A percentile compares a stretch with the other conserved stretches of the same genome.
phyloP scores from a whole-genome alignment of 2,329 filamentous ascomycete genomes.

The Sarocladium oryzae region DNA sequence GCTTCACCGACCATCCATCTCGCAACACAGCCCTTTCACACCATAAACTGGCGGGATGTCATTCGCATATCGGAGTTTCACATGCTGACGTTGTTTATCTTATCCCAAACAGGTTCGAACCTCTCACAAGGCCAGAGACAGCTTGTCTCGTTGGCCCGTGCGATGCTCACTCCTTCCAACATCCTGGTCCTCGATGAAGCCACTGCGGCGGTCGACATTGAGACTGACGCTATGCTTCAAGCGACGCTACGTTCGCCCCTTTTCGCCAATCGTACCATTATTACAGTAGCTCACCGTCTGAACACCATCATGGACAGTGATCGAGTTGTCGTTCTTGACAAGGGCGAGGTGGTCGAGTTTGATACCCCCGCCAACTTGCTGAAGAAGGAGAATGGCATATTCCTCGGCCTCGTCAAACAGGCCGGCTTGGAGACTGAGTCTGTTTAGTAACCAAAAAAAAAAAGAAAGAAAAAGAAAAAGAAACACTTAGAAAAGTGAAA shows the following conservation, averaged over 20 bases:
- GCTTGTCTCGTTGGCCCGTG: slow-evolving; percentile 86
- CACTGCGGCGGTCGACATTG: slow-evolving; percentile 67
- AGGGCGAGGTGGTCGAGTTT: slow-evolving; percentile 86
- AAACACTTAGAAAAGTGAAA: no score
- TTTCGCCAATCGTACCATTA: slow-evolving; percentile 90
- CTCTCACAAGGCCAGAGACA: slow-evolving; percentile 93
- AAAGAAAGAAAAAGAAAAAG: no score
- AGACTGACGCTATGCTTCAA: slow-evolving; percentile 63
- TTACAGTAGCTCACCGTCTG: slow-evolving; percentile 96
- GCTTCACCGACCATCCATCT: slow-evolving; percentile 2
- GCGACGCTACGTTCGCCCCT: slow-evolving; percentile 54
- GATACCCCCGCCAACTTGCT: slow-evolving; percentile 78
- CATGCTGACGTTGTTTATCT: slow-evolving; percentile 8
- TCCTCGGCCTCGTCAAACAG: slow-evolving; percentile 88
- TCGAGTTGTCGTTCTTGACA: slow-evolving; percentile 87
- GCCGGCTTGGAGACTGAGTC: slow-evolving; percentile 60
- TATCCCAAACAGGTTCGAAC: slow-evolving; percentile 60
- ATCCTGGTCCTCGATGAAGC: slow-evolving; percentile 97
- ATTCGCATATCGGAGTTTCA: background rate
- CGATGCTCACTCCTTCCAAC: slow-evolving; percentile 90
- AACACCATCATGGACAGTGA: slow-evolving; percentile 91
- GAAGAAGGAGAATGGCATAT: slow-evolving; percentile 65
- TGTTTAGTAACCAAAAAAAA: background rate
- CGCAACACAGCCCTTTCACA: background rate
- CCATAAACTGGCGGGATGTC: slow-evolving; percentile 4